Percentiles rank a stretch among this genome's conserved stretches.
phyloP scores from a whole-genome alignment of 2,329 filamentous ascomycete genomes.

The Fusarium subtropicale region DNA sequence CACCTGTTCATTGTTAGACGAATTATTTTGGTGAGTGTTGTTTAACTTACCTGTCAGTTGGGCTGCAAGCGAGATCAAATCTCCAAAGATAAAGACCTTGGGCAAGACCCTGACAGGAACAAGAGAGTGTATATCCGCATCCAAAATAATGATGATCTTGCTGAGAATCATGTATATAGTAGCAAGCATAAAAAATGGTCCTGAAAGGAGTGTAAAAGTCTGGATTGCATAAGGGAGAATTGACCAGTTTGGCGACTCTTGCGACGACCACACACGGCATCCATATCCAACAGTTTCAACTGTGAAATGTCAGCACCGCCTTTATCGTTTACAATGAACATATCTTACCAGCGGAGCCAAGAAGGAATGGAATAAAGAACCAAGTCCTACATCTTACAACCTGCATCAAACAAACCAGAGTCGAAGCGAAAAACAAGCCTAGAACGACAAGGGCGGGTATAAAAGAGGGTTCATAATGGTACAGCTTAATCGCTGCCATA shows the following conservation, averaged over 20 bases:
- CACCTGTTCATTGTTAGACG: slow-evolving; percentile 10
- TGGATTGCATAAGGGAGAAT: slow-evolving; percentile 53
- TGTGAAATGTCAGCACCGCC: not conserved
- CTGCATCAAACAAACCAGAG: slow-evolving; percentile 53
- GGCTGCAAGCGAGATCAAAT: slow-evolving; percentile 56
- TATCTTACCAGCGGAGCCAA: slow-evolving; percentile 62
- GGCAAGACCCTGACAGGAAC: slow-evolving; percentile 58
- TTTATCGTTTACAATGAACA: too few species aligned
- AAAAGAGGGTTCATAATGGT: slow-evolving; percentile 60
- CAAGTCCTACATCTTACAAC: slow-evolving; percentile 57
- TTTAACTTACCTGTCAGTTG: slow-evolving; percentile 26
- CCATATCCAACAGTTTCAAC: slow-evolving; percentile 54
- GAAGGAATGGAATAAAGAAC: slow-evolving; percentile 63
- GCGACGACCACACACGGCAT: slow-evolving; percentile 58
- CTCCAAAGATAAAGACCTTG: slow-evolving; percentile 61
- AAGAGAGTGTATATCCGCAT: slow-evolving; percentile 55
- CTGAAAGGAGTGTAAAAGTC: slow-evolving; percentile 50
- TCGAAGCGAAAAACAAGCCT: slow-evolving; percentile 53
- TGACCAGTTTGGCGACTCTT: slow-evolving; percentile 51
- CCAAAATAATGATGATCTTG: slow-evolving; percentile 51
- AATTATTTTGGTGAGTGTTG: fast-evolving
- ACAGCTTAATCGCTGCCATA: slow-evolving; percentile 45
- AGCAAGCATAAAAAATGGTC: slow-evolving; percentile 56
- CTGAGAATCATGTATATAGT: slow-evolving; percentile 60
- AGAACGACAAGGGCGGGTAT: slow-evolving; percentile 56